Base-by-base conservation (phyloP, 106 monocot genomes). In the Narthecium ossifragum region DNA sequence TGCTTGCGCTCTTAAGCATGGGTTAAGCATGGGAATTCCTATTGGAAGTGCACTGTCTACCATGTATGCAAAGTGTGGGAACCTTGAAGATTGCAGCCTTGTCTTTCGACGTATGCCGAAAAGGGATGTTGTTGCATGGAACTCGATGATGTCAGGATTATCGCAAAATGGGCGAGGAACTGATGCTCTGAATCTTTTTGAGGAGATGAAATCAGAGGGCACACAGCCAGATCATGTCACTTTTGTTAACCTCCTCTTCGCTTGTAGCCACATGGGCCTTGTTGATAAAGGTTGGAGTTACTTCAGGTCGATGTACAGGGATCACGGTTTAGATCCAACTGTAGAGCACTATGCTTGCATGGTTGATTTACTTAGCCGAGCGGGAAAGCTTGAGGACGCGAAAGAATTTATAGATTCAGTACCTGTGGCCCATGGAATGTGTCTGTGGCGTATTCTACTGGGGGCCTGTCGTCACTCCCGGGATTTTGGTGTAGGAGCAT, bases 321-420 rank as follows among this genome's bases (percentile, higher is more conserved):
- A 68, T 15, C 49, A 88, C 53, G 67, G 65, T 21, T 50, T 88
- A 60, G 53, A 9, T 11, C 83, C 83, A 3, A 51, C 31, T 37
- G 46, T 80, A 30, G 88, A 83, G 40, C 88, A 88, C 61, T 88
- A 79, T 63, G 77, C 83, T 26, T 88, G 88, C 65, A 83, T 83
- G 83, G 83, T 83, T 26, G 83, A 88, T 50, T 68, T 80, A 34
- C 76, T 88, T 13, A 71, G 73, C 41, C 66, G 79, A 6, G 72
- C 80, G 24, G 84, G 78, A 8, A 41, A 72, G 63, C 69, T 84
- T 15, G 73, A 59, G 18, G 65, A 81, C 67, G 84, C 89, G 15
- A 78, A 70, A 40, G 46, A 66, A 7, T 76, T 88, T 15, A 68
- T 83, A 66, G 79, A 77, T 62, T 76, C 79, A 13, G 61, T 73